Evolutionary conservation across 495 filamentous ascomycete genomes (phyloP).

Genomic region (Tuber calosporum): DNA sequence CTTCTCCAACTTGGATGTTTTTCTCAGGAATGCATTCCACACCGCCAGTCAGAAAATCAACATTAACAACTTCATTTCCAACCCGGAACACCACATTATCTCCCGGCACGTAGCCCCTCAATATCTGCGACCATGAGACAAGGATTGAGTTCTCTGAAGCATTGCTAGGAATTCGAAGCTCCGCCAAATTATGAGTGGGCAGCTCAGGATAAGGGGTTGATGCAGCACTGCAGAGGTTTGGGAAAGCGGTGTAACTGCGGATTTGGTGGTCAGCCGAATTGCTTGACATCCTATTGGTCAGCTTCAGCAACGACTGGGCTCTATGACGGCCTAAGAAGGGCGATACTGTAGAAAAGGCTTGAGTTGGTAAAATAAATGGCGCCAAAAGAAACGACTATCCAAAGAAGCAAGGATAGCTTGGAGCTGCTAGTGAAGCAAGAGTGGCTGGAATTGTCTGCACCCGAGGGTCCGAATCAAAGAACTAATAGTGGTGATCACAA

Average conservation of each 20-base stretch:
- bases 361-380: not conserved
- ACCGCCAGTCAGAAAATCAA: slow-evolving; percentile 39
- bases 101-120: slow-evolving; percentile 44
- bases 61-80: slow-evolving; percentile 42
- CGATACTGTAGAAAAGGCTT: not conserved
- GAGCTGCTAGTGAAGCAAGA: not conserved
- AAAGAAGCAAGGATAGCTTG: not conserved
- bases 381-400: not conserved
- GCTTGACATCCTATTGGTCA: not conserved
- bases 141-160: slow-evolving; percentile 37
- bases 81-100: slow-evolving; percentile 44
- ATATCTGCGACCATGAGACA: slow-evolving; percentile 45
- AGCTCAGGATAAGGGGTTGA: not conserved
- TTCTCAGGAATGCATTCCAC: slow-evolving; percentile 33
- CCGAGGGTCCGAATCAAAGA: not conserved
- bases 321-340: not conserved
- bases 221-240: slow-evolving; percentile 24
- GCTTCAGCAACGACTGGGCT: not conserved
- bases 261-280: slow-evolving; percentile 1
- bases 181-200: slow-evolving; percentile 11
- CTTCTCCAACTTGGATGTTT: slow-evolving; percentile 17
- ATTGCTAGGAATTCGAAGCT: slow-evolving; percentile 12
- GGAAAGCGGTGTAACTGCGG: slow-evolving; percentile 28
- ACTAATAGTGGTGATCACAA: not conserved
- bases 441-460: not conserved